Percentiles rank a stretch among this genome's conserved stretches.
phyloP scores from a whole-genome alignment of 164 flowering plant genomes.

The Piper longum region DNA sequence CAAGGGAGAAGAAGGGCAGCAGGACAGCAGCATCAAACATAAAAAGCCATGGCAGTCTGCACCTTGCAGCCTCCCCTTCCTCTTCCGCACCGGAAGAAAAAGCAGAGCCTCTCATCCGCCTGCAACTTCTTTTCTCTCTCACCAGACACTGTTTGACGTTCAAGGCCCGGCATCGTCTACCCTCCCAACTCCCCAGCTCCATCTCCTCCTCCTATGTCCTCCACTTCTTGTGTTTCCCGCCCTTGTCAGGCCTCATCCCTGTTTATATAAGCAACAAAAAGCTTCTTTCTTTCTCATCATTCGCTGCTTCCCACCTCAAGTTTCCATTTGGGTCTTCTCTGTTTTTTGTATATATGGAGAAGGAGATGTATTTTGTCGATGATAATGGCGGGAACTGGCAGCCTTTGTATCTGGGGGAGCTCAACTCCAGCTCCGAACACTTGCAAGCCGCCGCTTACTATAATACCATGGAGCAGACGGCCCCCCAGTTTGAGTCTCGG shows the following conservation, averaged over 20 bases:
- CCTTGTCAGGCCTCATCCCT: too few species aligned
- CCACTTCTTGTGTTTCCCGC: too few species aligned
- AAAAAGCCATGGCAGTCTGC: constrained; percentile 1
- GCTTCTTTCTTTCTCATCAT: too few species aligned
- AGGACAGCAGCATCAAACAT: constrained; percentile 8
- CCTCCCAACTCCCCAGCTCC: background rate
- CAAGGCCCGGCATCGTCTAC: constrained; percentile 22
- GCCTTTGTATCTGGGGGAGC: constrained; percentile 11
- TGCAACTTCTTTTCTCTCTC: background rate
- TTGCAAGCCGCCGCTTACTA: constrained; percentile 35
- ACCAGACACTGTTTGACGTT: constrained; percentile 29
- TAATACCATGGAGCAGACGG: constrained; percentile 28
- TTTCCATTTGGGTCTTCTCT: too few species aligned
- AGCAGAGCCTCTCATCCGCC: background rate
- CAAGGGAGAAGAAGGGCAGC: background rate
- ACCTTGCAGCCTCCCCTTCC: background rate
- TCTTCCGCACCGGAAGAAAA: background rate
- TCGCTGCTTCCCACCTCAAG: too few species aligned
- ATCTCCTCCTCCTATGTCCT: too few species aligned
- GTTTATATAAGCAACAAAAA: too few species aligned
- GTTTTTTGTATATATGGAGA: constrained; percentile 1
- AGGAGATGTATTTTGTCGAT: constrained; percentile 3
- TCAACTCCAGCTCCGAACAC: constrained; percentile 22
- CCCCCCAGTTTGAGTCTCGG: constrained; percentile 33
- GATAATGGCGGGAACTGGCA: too few species aligned